Conservation (phyloP, 495 filamentous ascomycete species). For the Daldinia decipiens region DNA sequence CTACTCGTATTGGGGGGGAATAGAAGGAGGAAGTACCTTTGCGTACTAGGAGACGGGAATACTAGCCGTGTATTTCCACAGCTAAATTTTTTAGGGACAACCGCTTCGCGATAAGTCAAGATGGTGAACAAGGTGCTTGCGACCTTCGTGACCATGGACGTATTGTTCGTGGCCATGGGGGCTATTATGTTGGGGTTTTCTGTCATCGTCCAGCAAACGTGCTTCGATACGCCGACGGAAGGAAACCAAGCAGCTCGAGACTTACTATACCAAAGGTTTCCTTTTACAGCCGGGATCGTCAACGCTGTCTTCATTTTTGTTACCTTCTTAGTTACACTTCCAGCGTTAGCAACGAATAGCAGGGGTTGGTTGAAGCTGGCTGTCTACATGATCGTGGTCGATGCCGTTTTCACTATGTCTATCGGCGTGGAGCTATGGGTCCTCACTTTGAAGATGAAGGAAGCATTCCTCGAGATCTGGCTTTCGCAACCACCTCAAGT, state of each 20-base stretch:
- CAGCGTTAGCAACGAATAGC: constrained; percentile 67
- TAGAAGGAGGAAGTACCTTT: constrained; percentile 31
- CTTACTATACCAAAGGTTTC: constrained; percentile 69
- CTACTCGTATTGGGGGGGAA: constrained; percentile 33
- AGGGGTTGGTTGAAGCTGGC: constrained; percentile 68
- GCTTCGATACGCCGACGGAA: constrained; percentile 58
- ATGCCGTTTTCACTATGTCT: constrained; percentile 69
- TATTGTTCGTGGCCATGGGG: constrained; percentile 71
- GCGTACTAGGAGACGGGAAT: constrained; percentile 29
- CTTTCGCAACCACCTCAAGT: constrained; percentile 57
- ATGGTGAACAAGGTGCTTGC: constrained; percentile 69
- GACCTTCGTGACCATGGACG: constrained; percentile 65
- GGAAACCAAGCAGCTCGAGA: constrained; percentile 68
- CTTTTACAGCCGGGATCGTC: constrained; percentile 70
- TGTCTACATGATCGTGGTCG: constrained; percentile 67
- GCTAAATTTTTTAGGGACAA: neutral
- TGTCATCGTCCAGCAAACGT: constrained; percentile 64
- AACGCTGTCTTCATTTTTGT: constrained; percentile 71
- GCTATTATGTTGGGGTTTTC: constrained; percentile 71
- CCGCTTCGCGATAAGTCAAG: constrained; percentile 32
- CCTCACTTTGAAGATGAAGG: constrained; percentile 70
- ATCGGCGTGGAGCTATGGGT: constrained; percentile 77
- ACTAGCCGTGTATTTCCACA: constrained; percentile 1
- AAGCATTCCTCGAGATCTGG: constrained; percentile 67
- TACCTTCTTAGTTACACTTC: constrained; percentile 66